Base-by-base conservation (phyloP, 2,329 filamentous ascomycete species). In the Verticillium isaacii region DNA sequence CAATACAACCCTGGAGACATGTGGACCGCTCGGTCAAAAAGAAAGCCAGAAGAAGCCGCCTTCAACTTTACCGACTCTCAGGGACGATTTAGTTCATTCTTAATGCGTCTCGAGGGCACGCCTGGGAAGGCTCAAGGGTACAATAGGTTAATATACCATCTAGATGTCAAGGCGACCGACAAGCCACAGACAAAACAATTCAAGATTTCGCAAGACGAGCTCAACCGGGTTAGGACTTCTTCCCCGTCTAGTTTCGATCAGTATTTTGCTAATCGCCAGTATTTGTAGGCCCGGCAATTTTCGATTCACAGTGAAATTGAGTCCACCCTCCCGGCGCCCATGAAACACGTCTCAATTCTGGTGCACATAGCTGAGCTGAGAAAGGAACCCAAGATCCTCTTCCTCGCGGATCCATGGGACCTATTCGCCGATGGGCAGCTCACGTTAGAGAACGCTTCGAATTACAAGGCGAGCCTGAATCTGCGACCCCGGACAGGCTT, bases 391-490 rank as follows among this genome's bases (percentile, higher is more conserved):
- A 61, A 56, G 56, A 63, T 63, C 12, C 37, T 56, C 15, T 63
- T 63, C 56, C 62, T 63, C 55, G 50, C 59, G 6, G 62, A 63
- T 39, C 62, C 62, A 2, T 63, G 62, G 62, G 62, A 63, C 37
- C 56, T 63, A 12, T 63, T 61, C 32, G 32, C 60, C 12, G 62
- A 63, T 25, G 59, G 59, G 2, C 59, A 61, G 59, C 59, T 63
- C n/a, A 37, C 52, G 5, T 37, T 63, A 25, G 41, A 61, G 52
- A 63, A 52, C 37, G 7, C 54, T 8, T 36, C 25, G 25, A 61
- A 50, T 3, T 63, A 63, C 25, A 17, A 50, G 34, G 62, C 59
- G 15, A 56, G 19, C 11, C 62, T 63, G 25, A 61, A 60, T 11
- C 61, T 62, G 6, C 54, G 59, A 7, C 32, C 41, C 7, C 23